Evolutionary conservation across 1,284 basidiomycete genomes (phyloP).

Genomic region (Irpex sp.): DNA sequence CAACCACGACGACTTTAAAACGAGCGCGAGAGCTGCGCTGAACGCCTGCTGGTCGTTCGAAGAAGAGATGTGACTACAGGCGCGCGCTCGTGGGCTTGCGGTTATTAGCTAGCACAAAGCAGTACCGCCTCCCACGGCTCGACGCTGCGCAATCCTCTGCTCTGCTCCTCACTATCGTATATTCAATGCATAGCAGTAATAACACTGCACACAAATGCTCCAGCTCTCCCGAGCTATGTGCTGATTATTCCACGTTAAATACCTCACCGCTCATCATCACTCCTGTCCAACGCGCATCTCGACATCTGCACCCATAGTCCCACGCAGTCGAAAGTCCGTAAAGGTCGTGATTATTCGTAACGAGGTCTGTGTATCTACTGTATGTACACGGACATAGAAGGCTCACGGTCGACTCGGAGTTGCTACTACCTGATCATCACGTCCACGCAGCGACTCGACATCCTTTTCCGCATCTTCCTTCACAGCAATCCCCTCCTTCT

Average conservation of each 20-base stretch:
- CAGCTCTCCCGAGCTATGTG: background rate
- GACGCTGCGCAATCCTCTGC: background rate
- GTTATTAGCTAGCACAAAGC: background rate
- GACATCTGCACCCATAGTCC: background rate
- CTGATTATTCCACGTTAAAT: background rate
- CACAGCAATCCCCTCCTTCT: background rate
- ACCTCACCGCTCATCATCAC: background rate
- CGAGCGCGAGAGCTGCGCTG: constrained; percentile 1
- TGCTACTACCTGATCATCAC: background rate
- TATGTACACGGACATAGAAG: no score
- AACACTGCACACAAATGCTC: background rate
- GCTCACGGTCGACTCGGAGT: background rate
- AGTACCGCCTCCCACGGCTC: background rate
- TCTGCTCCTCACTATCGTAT: background rate
- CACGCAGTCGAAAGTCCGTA: background rate
- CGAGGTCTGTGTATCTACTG: background rate
- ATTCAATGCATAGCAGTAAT: background rate
- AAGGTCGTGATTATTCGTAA: background rate
- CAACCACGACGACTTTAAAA: background rate
- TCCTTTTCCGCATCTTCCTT: background rate
- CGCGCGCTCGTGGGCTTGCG: background rate
- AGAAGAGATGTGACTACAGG: background rate
- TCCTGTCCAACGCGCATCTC: background rate
- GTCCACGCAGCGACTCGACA: background rate
- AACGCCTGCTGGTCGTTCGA: background rate